phyloP scores from a whole-genome alignment of 768 basidiomycete genomes.

The Russula griseocarnosa region DNA sequence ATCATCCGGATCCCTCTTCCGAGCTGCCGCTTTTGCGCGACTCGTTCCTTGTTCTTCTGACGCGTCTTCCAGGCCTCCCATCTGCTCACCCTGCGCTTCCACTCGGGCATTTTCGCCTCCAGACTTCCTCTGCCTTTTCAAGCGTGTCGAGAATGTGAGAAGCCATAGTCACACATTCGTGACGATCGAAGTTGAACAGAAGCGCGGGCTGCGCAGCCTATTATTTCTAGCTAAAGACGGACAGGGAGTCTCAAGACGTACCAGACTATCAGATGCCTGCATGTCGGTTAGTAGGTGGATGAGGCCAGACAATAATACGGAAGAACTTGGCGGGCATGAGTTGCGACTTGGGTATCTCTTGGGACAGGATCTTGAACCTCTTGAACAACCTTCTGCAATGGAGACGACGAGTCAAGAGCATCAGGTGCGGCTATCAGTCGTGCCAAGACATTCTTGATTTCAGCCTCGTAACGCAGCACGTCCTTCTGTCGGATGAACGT shows the following conservation, averaged over 20 bases:
- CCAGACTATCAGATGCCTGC: slow-evolving; percentile 50
- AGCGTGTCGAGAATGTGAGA: slow-evolving; percentile 38
- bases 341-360: slow-evolving; percentile 26
- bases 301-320: slow-evolving; percentile 42
- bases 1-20: slow-evolving; percentile 37
- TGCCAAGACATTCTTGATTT: slow-evolving; percentile 45
- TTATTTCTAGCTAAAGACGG: neutral
- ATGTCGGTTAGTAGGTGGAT: slow-evolving; percentile 55
- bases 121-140: slow-evolving; percentile 44
- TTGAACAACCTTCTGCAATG: slow-evolving; percentile 40
- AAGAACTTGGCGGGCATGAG: slow-evolving; percentile 36
- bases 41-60: slow-evolving; percentile 48
- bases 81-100: slow-evolving; percentile 47
- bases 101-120: slow-evolving; percentile 47
- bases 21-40: slow-evolving; percentile 41
- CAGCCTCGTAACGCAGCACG: slow-evolving; percentile 53
- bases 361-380: slow-evolving; percentile 40
- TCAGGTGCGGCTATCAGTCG: slow-evolving; percentile 40
- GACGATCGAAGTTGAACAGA: slow-evolving; percentile 62
- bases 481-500: slow-evolving; percentile 54
- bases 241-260: slow-evolving; percentile 34
- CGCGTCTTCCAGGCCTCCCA: slow-evolving; percentile 49
- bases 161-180: slow-evolving; percentile 54
- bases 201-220: slow-evolving; percentile 51
- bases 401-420: slow-evolving; percentile 34